phyloP scores from a whole-genome alignment of 345 rosid species.

The Turnera subulata region DNA sequence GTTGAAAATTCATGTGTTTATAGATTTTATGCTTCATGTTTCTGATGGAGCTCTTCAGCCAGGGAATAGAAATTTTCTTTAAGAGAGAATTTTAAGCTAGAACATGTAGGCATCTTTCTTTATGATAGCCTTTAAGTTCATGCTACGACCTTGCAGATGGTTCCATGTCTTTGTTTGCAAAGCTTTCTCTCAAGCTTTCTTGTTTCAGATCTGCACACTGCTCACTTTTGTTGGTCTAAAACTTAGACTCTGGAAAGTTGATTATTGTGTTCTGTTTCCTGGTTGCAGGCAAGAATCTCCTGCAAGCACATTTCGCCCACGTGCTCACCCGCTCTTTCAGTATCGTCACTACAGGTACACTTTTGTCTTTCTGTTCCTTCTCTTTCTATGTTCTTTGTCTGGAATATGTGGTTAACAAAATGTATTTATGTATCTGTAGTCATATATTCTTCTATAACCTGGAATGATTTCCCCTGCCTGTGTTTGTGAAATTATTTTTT shows the following conservation, averaged over 20 bases:
- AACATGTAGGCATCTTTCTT: background rate
- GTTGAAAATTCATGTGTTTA: no score
- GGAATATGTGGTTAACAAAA: no score
- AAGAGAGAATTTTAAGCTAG: no score
- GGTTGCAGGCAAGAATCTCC: constrained; percentile 87
- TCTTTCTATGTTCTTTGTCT: background rate
- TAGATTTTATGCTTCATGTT: no score
- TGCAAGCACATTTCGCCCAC: constrained; percentile 84
- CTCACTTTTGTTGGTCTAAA: background rate
- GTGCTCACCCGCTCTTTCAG: constrained; percentile 89
- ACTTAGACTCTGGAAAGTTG: background rate
- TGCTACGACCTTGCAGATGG: background rate
- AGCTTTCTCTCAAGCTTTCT: background rate
- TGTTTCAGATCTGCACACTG: background rate
- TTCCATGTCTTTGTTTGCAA: background rate
- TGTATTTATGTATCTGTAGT: no score
- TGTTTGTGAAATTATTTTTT: background rate
- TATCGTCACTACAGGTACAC: constrained; percentile 91
- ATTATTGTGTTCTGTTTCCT: constrained; percentile 13
- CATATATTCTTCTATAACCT: no score
- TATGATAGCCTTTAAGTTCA: background rate
- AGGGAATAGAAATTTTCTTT: no score
- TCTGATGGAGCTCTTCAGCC: no score
- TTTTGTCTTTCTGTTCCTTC: constrained; percentile 4
- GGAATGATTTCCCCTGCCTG: background rate